Base-by-base conservation (phyloP, 108 stramenopile species). In the Aurantiochytrium sp. region DNA sequence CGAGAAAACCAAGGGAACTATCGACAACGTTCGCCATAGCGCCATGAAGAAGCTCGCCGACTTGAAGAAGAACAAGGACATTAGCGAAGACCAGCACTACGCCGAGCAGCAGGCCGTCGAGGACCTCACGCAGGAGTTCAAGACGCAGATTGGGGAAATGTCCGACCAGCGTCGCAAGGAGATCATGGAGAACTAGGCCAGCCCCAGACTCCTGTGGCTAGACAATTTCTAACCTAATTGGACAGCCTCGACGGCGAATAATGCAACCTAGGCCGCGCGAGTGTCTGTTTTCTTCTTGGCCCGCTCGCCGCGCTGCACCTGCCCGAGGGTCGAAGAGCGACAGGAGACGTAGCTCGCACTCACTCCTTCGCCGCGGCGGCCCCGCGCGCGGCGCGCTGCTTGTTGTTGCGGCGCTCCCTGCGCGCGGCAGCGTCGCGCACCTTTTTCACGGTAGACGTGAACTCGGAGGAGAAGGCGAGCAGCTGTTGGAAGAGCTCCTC, bases 401-500 rank as follows among this genome's bases (percentile, higher is more conserved):
- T 6, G 12, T 27, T 22, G 24, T 81, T 24, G 45, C 73, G 73
- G 6, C 45, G 39, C 45, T 81, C 73, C 45, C 24, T 41, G n/a
- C 73, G 73, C 1, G 39, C 73, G 10, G 27, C 2, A 12, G 27
- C 42, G 12, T 81, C 73, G 24, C 73, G 73, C 39, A 48, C 39
- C 30, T 81, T 81, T n/a, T 48, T 81, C 45, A 81, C 73, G 15
- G 73, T 81, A 30, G 73, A 81, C 0, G 10, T 24, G 39, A 81
- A 48, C 19, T 41, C 45, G 45, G 73, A 27, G n/a, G 45, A 12
- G 32, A 81, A 81, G 45, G n/a, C 30, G 10, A 48, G 39, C 36
- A 81, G 73, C 39, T 81, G 73, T 2, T 81, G 39, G 32, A 81
- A 81, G 42, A 81, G n/a, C 19, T 81, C 73, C 30, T 81, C 73